Base-by-base conservation (phyloP, 2,329 filamentous ascomycete genomes). In the Trichoderma sp. region DNA sequence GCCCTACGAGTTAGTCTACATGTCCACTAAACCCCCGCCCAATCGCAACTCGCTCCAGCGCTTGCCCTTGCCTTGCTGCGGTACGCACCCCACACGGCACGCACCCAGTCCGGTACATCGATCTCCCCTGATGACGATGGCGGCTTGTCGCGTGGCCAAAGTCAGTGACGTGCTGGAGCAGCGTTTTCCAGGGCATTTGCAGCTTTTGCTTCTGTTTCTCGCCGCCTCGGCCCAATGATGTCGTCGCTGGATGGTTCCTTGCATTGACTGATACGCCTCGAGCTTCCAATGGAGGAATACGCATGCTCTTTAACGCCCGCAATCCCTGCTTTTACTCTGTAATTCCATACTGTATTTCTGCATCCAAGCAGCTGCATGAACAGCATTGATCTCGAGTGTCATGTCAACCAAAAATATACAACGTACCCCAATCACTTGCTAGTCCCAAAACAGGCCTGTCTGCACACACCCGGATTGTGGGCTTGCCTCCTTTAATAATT, bases 141-240 rank as follows among this genome's bases (percentile, higher is more conserved):
- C 65, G 71, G 71, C 66, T 70, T 70, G 50, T 72, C 71, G 67
- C 66, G 66, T 72, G 71, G 66, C 65, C 66, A 66, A 66, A 47
- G 53, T 61, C 53, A 67, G 71, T 72, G 66, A 70, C 71, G 66
- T 70, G 66, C 71, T 63, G 47, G 26, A 63, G 39, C 68, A 34
- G 20, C 30, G 7, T 6, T 23, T 47, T 53, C 23, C 43, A 20
- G n/a, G 58, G 58, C 28, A 30, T 32, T 55, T n/a, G 17, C 20
- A 4, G 17, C 15, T 20, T 36, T n/a, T 9, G 5, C n/a, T n/a
- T n/a, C n/a, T n/a, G n/a, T n/a, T 57, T 12, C 9, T 20, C 43
- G 43, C 43, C 43, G 43, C 34, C 34, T 3, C 3, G 34, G 13
- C 34, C 43, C 47, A 53, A 23, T 53, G 9, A 53, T 23, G 47